Evolutionary conservation across 495 filamentous ascomycete genomes (phyloP).

Genomic region (Jackrogersella multiformis): DNA sequence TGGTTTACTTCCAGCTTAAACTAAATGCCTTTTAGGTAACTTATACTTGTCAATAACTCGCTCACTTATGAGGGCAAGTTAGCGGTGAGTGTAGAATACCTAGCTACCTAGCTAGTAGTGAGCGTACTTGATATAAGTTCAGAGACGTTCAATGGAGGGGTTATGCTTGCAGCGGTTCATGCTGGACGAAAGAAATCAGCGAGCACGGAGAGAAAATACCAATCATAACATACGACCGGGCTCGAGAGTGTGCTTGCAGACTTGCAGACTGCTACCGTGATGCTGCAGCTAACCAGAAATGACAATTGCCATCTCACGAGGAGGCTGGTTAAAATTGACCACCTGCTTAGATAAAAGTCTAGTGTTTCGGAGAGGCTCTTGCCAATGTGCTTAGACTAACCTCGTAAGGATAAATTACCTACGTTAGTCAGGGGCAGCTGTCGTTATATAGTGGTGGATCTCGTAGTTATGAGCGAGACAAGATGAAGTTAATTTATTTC

Average conservation of each 20-base stretch:
- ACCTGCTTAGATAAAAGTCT: not conserved
- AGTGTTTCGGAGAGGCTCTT: slow-evolving; percentile 31
- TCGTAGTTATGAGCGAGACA: not conserved
- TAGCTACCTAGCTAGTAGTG: too few relatives aligned
- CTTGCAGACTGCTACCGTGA: slow-evolving; percentile 10
- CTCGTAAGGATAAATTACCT: slow-evolving; percentile 12
- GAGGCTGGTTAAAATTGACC: slow-evolving; percentile 28
- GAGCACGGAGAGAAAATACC: slow-evolving; percentile 32
- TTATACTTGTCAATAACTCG: not conserved
- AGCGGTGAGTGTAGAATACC: slow-evolving; percentile 28
- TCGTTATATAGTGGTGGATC: slow-evolving; percentile 2
- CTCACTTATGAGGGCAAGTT: not conserved
- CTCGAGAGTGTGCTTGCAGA: not conserved
- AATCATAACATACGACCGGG: slow-evolving; percentile 18
- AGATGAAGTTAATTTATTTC: slow-evolving; percentile 10
- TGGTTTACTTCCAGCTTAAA: not conserved
- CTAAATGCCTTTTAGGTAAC: not conserved
- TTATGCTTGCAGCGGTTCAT: slow-evolving; percentile 31
- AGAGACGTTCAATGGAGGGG: not conserved
- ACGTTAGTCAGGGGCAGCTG: slow-evolving; percentile 26
- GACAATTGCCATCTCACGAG: slow-evolving; percentile 29
- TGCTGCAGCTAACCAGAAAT: slow-evolving; percentile 30
- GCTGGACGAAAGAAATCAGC: slow-evolving; percentile 21
- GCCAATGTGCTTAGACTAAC: slow-evolving; percentile 22
- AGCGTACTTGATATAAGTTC: slow-evolving; percentile 9